A percentile compares a stretch with the other conserved stretches of the same genome.
These are phyloP conservation scores for Leccinum subgranulosum DNA, from an alignment of 768 basidiomycete genomes.

Conservation along the genomic window DNA sequence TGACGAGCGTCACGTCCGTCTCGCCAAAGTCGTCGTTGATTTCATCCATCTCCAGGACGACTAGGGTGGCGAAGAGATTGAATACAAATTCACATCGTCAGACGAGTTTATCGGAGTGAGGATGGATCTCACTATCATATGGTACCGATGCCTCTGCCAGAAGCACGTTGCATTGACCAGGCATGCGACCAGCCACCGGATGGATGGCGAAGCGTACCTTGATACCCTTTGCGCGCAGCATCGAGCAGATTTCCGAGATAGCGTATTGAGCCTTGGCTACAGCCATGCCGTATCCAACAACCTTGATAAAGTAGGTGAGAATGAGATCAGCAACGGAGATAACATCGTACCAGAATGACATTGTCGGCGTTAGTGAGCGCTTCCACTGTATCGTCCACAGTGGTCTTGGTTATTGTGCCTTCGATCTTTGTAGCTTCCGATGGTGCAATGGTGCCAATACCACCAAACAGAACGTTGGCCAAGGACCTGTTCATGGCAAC, in stretches of 20 bases:
- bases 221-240: conserved; percentile 69
- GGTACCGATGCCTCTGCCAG: conserved; percentile 88
- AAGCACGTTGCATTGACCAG: conserved; percentile 90
- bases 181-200: conserved; percentile 91
- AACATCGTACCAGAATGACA: conserved; percentile 63
- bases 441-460: conserved; percentile 59
- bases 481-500: conserved; percentile 90
- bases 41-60: conserved; percentile 92
- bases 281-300: conserved; percentile 89
- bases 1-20: conserved; percentile 87
- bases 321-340: background rate
- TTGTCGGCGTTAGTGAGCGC: conserved; percentile 74
- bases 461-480: conserved; percentile 84
- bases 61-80: conserved; percentile 33
- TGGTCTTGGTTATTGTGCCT: conserved; percentile 74
- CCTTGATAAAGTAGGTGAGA: conserved; percentile 36
- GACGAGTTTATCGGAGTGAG: background rate
- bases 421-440: conserved; percentile 73
- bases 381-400: conserved; percentile 78
- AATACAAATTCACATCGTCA: background rate
- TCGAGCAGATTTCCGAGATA: conserved; percentile 68
- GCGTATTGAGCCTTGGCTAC: conserved; percentile 88
- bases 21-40: conserved; percentile 90
- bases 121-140: conserved; percentile 65
- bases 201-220: conserved; percentile 87